Conservation (phyloP, 106 monocot species). For the Hemerocallis citrina region DNA sequence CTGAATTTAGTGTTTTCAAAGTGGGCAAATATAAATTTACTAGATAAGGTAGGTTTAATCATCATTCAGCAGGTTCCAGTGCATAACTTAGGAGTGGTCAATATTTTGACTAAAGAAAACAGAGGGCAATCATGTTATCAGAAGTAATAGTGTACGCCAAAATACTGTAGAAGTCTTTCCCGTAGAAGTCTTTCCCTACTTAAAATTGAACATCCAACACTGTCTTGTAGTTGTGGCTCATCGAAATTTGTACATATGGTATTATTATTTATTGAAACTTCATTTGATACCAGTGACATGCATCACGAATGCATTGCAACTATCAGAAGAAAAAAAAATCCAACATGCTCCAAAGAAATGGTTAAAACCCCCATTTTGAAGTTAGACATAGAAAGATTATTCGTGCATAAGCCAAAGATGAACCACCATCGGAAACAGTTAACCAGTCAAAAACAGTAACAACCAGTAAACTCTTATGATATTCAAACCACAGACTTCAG, state of each 20-base stretch:
- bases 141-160: too few relatives aligned
- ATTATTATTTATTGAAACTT: neutral
- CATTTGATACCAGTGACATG: neutral
- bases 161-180: neutral
- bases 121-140: neutral
- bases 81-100: too few relatives aligned
- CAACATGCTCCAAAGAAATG: too few relatives aligned
- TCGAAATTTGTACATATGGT: neutral
- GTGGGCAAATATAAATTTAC: too few relatives aligned
- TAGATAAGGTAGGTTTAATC: too few relatives aligned
- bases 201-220: neutral
- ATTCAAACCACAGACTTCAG: neutral
- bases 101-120: neutral
- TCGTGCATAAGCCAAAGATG: too few relatives aligned
- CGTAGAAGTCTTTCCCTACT: neutral
- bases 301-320: neutral
- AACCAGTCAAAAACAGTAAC: too few relatives aligned
- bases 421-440: too few relatives aligned
- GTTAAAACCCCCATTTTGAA: neutral
- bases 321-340: too few relatives aligned
- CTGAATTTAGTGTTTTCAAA: too few relatives aligned
- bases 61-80: too few relatives aligned
- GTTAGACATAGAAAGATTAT: neutral
- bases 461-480: too few relatives aligned
- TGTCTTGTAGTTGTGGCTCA: conserved; percentile 1